A percentile compares a stretch with the other conserved stretches of the same genome.
Conservation (phyloP, 768 basidiomycete species). For the Nidula microcarpa region DNA sequence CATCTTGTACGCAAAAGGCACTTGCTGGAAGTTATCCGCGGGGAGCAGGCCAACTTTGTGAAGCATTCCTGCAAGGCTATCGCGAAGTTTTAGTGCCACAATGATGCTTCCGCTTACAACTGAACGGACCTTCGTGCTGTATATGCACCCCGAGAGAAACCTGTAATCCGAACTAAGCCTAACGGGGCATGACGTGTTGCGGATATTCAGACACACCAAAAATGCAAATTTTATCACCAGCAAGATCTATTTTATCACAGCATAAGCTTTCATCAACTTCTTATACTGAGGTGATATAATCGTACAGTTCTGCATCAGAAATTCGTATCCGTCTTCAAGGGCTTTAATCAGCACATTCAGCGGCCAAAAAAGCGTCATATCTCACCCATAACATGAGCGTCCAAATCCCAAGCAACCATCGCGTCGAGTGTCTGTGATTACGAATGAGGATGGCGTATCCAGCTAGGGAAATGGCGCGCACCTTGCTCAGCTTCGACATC, state of each 20-base stretch:
- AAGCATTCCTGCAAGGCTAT: constrained; percentile 51
- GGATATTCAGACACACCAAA: constrained; percentile 35
- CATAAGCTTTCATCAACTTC: too few relatives aligned
- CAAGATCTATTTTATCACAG: constrained; percentile 23
- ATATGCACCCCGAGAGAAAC: constrained; percentile 61
- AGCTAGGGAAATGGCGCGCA: constrained; percentile 3
- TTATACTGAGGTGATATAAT: background rate
- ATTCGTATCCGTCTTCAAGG: constrained; percentile 46
- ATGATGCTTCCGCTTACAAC: background rate
- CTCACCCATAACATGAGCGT: constrained; percentile 49
- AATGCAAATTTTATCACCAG: constrained; percentile 54
- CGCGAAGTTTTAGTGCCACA: too few relatives aligned
- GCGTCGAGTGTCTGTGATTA: constrained; percentile 32
- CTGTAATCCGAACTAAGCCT: constrained; percentile 2
- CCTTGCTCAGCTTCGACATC: constrained; percentile 39
- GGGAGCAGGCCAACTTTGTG: constrained; percentile 47
- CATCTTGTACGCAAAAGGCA: constrained; percentile 60
- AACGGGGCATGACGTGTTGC: background rate
- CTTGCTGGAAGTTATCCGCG: constrained; percentile 41
- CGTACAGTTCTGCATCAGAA: constrained; percentile 58
- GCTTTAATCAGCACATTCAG: background rate
- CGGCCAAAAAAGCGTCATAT: background rate
- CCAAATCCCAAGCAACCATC: constrained; percentile 44
- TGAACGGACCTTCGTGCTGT: constrained; percentile 36
- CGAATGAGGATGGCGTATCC: background rate